Evolutionary conservation across 176 grass and related monocot genomes (phyloP), one percentile per base, ranked within the genome.

Genomic region (Juncus inflexus): DNA sequence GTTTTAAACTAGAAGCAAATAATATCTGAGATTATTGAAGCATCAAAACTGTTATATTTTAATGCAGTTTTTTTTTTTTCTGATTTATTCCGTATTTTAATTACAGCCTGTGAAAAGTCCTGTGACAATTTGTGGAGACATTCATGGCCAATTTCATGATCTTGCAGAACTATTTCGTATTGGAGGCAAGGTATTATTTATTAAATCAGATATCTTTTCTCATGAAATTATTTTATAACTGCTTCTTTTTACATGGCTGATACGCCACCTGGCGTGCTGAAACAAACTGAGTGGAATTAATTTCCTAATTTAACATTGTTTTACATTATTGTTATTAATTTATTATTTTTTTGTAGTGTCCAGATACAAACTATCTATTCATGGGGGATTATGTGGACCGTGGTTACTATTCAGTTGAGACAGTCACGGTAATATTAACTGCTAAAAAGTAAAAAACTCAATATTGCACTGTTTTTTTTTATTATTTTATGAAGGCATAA

Each of bases 101-200:
- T 50, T 78, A 54, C 77, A 89, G 85, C 85, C 81, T 66, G 85
- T 89, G 52, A 84, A 83, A 69, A 89, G 85, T 40, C 77, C 86
- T 50, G 86, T 89, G 15, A 89, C 81, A 42, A 89, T 89, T 80
- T 89, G 86, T 66, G 86, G 86, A 65, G 86, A 89, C 69, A 89
- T 89, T 76, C 86, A 89, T 84, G 86, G 86, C 19, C 86, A 89
- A 15, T 89, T 89, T 75, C 86, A 89, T 66, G 86, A 89, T 78
- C 86, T 89, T 57, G 86, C 86, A 1, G 86, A 89, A 78, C 67
- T 89, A 63, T 89, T 89, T 63, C 67, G 76, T 64, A 89, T 89
- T 56, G 86, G 86, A 40, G 86, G 86, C 28, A 89, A 89, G 86
- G 86, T 89, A 78, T 63, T 69, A 51, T 49, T 36, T 67, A 9